These are phyloP conservation scores for Agastache rugosa DNA, from an alignment of 257 asterid species.

Conservation along the genomic window DNA sequence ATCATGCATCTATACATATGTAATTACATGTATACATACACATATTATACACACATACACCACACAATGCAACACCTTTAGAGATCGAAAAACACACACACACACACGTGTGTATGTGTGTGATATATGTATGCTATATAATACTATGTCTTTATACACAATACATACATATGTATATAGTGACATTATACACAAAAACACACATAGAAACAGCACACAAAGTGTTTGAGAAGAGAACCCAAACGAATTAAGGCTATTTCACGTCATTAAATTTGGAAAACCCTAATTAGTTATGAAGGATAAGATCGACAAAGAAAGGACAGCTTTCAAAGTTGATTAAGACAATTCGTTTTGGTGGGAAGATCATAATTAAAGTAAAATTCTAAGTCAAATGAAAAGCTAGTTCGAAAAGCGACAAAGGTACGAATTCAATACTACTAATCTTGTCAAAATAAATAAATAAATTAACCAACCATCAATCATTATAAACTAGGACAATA, in stretches of 20 bases:
- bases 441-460: constrained; percentile 12
- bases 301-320: constrained; percentile 39
- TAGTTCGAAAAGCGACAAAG: constrained; percentile 1
- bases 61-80: too few species aligned
- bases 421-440: not conserved
- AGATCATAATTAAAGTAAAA: constrained; percentile 22
- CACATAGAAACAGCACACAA: not conserved
- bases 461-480: not conserved
- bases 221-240: too few species aligned
- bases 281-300: constrained; percentile 30
- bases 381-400: constrained; percentile 36
- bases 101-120: too few species aligned
- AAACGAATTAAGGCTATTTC: too few species aligned
- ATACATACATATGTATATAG: not conserved
- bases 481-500: not conserved
- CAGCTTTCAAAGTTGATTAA: constrained; percentile 40
- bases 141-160: too few species aligned
- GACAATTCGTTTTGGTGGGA: constrained; percentile 41
- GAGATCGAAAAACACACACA: too few species aligned
- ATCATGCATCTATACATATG: too few species aligned
- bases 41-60: too few species aligned
- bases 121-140: not conserved
- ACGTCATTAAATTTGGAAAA: not conserved
- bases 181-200: not conserved
- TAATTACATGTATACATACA: not conserved